Base-by-base conservation (phyloP, 2,329 filamentous ascomycete species). In the Periconia sp. region DNA sequence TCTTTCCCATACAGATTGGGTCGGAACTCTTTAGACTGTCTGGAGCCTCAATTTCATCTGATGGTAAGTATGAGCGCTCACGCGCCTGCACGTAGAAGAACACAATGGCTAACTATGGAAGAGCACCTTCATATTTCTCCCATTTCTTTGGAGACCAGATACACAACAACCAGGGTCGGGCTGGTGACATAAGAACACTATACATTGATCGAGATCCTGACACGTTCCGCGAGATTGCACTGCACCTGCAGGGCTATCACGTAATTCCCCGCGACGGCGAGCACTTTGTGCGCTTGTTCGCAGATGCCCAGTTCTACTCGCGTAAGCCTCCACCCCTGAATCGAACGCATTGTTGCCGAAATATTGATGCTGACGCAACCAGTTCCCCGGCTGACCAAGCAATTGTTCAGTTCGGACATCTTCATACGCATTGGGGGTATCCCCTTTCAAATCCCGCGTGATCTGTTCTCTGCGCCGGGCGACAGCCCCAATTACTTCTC, bases 401-500 rank as follows among this genome's bases (percentile, higher is more conserved):
- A 95, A 70, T 84, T 97, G 16, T 95, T 92, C 70, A 89, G 92
- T 57, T 89, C 90, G 50, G 88, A 88, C 59, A 95, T 96, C 63
- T 95, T 92, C 75, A 91, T 96, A 60, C 87, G 88, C 48, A 92
- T 97, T 59, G 92, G 92, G 46, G 84, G 89, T 56, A 83, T 82
- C 44, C 85, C 94, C 59, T 97, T 97, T 71, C 87, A 91, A 65
- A 92, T 97, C 53, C 88, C 92, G 2, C 87, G 91, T 50, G 89
- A 95, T 57, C 78, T 95, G 48, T 95, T 97, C 70, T 86, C 82
- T 21, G 81, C 83, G 24, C 89, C 91, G 1, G 92, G 92, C 18
- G 92, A 97, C 72, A 86, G 84, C n/a, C 92, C 92, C 10, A 97
- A 97, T 69, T 97, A 91, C 78, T 97, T 97, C 76, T 87, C 90